Evolutionary conservation across 768 basidiomycete genomes (phyloP).

Genomic region (Hericium rajendrae): DNA sequence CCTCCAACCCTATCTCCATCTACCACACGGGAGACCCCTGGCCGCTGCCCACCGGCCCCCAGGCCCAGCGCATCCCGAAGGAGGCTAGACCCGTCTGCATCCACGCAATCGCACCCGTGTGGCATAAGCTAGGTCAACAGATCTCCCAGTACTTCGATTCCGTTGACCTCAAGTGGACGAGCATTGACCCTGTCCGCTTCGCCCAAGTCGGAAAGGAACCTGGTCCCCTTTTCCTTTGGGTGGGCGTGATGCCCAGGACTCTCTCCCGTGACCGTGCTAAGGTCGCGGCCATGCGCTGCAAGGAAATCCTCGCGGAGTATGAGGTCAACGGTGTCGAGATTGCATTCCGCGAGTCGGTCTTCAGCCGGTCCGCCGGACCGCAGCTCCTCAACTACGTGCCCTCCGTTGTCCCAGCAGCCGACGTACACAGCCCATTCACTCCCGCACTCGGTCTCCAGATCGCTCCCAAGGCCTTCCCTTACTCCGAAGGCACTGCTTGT

Average conservation of each 20-base stretch:
- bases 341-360: too few species aligned
- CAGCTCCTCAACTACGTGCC: too few species aligned
- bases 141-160: slow-evolving; percentile 21
- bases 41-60: neutral
- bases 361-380: too few species aligned
- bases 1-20: neutral
- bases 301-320: too few species aligned
- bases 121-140: slow-evolving; percentile 17
- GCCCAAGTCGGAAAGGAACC: slow-evolving; percentile 18
- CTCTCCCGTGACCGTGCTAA: too few species aligned
- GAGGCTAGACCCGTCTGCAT: slow-evolving; percentile 21
- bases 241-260: slow-evolving; percentile 23
- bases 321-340: too few species aligned
- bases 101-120: slow-evolving; percentile 20
- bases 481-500: neutral
- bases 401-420: too few species aligned
- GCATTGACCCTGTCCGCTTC: slow-evolving; percentile 24
- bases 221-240: slow-evolving; percentile 19
- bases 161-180: slow-evolving; percentile 19
- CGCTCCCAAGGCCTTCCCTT: too few species aligned
- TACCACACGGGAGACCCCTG: neutral
- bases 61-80: slow-evolving; percentile 14
- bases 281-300: too few species aligned
- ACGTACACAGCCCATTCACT: too few species aligned
- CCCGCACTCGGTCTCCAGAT: too few species aligned